Conservation (phyloP, 2,329 filamentous ascomycete genomes). For the Zymoseptoria passerinii region DNA sequence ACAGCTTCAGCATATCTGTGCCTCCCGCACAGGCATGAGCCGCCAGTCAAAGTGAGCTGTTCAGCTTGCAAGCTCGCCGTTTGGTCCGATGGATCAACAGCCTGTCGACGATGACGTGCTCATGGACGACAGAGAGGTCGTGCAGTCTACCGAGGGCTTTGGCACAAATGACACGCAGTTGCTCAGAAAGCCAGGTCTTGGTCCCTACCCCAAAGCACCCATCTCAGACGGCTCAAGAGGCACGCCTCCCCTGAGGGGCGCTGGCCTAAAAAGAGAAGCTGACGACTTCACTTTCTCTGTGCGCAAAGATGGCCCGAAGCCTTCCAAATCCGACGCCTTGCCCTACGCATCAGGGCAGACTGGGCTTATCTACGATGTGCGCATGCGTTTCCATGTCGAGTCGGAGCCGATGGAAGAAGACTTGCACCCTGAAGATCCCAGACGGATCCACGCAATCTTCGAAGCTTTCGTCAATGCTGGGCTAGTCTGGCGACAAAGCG, state of each 20-base stretch:
- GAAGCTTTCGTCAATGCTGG: conserved; percentile 76
- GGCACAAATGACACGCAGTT: neutral
- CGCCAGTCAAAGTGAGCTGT: neutral
- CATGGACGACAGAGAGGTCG: conserved; percentile 15
- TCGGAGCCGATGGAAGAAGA: conserved; percentile 48
- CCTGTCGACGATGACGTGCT: conserved; percentile 9
- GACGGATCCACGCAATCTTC: conserved; percentile 88
- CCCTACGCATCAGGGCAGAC: conserved; percentile 34
- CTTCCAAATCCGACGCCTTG: conserved; percentile 29
- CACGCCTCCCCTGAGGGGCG: conserved; percentile 16
- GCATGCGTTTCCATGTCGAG: conserved; percentile 94
- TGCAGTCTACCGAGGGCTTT: conserved; percentile 4
- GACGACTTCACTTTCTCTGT: conserved; percentile 14
- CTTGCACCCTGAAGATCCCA: conserved; percentile 88
- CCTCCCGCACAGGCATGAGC: neutral
- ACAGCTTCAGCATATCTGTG: neutral
- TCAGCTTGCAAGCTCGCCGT: neutral
- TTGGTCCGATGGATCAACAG: neutral
- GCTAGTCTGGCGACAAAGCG: conserved; percentile 41
- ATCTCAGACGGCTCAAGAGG: conserved; percentile 4
- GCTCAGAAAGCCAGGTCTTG: neutral
- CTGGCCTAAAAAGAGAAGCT: conserved; percentile 14
- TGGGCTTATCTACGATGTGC: conserved; percentile 65
- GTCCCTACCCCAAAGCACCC: neutral
- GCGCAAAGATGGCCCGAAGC: conserved; percentile 21